Percentiles rank a stretch among this genome's conserved stretches.
These are phyloP conservation scores for Lipomyces yarrowii DNA, from an alignment of 1,139 yeast species.

Conservation along the genomic window DNA sequence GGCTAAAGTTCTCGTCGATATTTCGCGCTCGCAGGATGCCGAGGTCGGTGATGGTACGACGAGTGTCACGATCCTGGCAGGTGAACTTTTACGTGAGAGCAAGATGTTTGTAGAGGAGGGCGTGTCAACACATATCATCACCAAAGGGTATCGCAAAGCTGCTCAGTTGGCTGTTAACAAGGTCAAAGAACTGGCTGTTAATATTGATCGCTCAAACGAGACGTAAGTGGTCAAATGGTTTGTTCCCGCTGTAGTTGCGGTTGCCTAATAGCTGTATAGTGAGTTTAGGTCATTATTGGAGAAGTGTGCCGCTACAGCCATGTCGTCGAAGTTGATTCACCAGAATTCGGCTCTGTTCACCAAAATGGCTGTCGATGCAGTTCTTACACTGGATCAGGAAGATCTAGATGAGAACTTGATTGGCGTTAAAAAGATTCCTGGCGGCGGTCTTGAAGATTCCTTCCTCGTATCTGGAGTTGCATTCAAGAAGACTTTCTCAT, in stretches of 20 bases:
- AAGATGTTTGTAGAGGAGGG: constrained; percentile 93
- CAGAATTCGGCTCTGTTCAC: constrained; percentile 88
- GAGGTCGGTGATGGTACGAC: constrained; percentile 99
- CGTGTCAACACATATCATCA: constrained; percentile 83
- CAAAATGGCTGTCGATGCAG: constrained; percentile 96
- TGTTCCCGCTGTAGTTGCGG: background rate
- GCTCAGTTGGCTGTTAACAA: constrained; percentile 72
- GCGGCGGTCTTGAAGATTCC: constrained; percentile 96
- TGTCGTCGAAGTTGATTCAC: constrained; percentile 91
- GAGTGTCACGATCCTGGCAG: constrained; percentile 90
- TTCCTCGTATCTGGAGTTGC: constrained; percentile 91
- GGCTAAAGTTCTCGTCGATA: constrained; percentile 91
- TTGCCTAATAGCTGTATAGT: constrained; percentile 8
- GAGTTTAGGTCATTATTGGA: constrained; percentile 77
- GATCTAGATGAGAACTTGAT: constrained; percentile 87
- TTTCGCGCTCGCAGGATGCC: constrained; percentile 95
- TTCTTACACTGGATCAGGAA: constrained; percentile 76
- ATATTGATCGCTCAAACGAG: constrained; percentile 52
- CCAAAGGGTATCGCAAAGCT: constrained; percentile 87
- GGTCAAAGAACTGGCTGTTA: constrained; percentile 74
- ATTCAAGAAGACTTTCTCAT: constrained; percentile 92
- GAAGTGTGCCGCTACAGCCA: constrained; percentile 94
- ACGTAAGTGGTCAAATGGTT: constrained; percentile 13
- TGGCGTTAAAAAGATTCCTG: constrained; percentile 93
- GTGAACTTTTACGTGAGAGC: constrained; percentile 90